A percentile compares a stretch with the other conserved stretches of the same genome.
These are phyloP conservation scores for Trichophyton verrucosum DNA, from an alignment of 2,329 filamentous ascomycete species.

Conservation along the genomic window DNA sequence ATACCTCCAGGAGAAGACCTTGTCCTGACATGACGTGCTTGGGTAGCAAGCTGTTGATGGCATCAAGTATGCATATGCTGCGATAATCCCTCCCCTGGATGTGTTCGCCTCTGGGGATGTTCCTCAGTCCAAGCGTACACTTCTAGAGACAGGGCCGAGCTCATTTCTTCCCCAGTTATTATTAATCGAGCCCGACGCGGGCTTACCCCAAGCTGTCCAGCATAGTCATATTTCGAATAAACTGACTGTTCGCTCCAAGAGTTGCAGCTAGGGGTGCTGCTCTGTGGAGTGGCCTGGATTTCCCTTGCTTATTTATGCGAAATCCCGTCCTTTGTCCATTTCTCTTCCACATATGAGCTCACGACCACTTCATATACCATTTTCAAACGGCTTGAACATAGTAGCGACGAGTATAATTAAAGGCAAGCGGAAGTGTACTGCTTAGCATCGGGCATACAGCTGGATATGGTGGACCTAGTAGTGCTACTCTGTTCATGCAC, in stretches of 20 bases:
- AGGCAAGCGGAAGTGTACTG: background rate
- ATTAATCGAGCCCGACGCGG: background rate
- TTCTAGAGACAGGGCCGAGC: background rate
- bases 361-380: background rate
- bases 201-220: background rate
- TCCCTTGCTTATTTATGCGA: background rate
- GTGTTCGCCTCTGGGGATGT: background rate
- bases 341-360: background rate
- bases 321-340: background rate
- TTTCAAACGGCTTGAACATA: background rate
- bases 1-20: background rate
- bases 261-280: background rate
- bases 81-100: background rate
- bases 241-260: background rate
- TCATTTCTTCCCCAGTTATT: background rate
- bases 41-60: background rate
- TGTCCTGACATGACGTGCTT: background rate
- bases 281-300: background rate
- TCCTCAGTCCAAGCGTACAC: background rate
- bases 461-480: background rate
- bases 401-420: background rate
- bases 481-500: background rate
- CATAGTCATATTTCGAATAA: background rate
- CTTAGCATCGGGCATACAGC: background rate
- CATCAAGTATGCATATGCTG: background rate